A percentile compares a stretch with the other conserved stretches of the same genome.
These are phyloP conservation scores for Pseudonitzschia delicatissima DNA, from an alignment of 108 stramenopile species.

Conservation along the genomic window DNA sequence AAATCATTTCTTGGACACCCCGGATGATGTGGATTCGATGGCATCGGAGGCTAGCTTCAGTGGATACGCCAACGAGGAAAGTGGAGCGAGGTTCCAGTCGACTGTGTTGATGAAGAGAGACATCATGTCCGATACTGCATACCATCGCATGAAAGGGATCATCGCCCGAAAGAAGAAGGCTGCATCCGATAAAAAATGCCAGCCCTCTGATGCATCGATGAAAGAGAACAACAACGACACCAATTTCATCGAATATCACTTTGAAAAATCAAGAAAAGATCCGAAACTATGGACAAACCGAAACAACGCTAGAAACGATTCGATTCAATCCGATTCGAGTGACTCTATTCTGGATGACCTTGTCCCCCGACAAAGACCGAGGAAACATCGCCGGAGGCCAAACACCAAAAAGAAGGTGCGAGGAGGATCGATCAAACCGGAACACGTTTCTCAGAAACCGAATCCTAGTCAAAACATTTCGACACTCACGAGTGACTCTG, in stretches of 20 bases:
- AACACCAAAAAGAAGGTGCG: background rate
- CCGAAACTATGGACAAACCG: background rate
- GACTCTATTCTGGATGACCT: background rate
- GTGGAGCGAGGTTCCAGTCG: too few species aligned
- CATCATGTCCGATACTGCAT: constrained; percentile 2
- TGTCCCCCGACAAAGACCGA: background rate
- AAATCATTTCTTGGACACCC: constrained; percentile 17
- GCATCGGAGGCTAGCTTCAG: constrained; percentile 9
- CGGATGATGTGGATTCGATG: constrained; percentile 17
- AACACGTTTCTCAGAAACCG: background rate
- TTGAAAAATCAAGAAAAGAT: too few species aligned
- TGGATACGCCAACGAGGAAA: constrained; percentile 1
- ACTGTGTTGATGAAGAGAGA: background rate
- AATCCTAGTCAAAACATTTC: background rate
- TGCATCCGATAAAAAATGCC: background rate
- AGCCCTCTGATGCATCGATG: background rate
- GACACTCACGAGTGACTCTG: background rate
- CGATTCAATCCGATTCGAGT: background rate
- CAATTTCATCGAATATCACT: background rate
- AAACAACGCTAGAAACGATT: background rate
- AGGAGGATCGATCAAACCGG: background rate
- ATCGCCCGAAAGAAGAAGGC: constrained; percentile 3
- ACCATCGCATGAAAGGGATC: constrained; percentile 1
- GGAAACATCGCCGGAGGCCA: background rate
- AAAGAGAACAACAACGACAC: background rate